phyloP scores from a whole-genome alignment of 495 filamentous ascomycete genomes.

The Aspergillus ellipticus region DNA sequence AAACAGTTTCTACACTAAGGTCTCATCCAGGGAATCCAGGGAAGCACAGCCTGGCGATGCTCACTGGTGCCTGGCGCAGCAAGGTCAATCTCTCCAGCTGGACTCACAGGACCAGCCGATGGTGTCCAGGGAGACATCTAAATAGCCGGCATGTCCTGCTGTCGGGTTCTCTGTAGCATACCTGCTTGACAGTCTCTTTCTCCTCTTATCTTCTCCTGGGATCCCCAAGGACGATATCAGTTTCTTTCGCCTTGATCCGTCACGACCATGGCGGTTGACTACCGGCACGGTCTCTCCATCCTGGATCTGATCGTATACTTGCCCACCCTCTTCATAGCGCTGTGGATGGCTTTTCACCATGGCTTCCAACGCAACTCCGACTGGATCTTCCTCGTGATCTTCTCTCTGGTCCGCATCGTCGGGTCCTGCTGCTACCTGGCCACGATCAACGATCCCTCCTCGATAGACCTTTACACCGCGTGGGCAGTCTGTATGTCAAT shows the following conservation, averaged over 20 bases:
- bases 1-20: not conserved
- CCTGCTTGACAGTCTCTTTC: not conserved
- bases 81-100: no score
- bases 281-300: conserved; percentile 36
- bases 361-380: conserved; percentile 31
- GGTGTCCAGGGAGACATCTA: not conserved
- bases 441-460: conserved; percentile 28
- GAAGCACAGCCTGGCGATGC: not conserved
- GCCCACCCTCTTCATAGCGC: conserved; percentile 27
- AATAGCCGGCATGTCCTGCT: not conserved
- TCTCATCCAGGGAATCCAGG: not conserved
- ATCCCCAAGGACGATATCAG: not conserved
- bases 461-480: conserved; percentile 16
- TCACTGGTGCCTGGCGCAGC: no score
- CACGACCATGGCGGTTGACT: conserved; percentile 16
- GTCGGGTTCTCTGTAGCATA: not conserved
- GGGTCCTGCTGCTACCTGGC: conserved; percentile 34
- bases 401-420: conserved; percentile 33
- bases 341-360: conserved; percentile 35
- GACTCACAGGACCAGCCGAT: not conserved
- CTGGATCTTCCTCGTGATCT: conserved; percentile 38
- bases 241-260: not conserved
- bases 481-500: conserved; percentile 23
- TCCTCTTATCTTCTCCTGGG: not conserved
- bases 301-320: conserved; percentile 31